Base-by-base conservation (phyloP, 306 rosid genomes). In the Pyrus pyrifolia region DNA sequence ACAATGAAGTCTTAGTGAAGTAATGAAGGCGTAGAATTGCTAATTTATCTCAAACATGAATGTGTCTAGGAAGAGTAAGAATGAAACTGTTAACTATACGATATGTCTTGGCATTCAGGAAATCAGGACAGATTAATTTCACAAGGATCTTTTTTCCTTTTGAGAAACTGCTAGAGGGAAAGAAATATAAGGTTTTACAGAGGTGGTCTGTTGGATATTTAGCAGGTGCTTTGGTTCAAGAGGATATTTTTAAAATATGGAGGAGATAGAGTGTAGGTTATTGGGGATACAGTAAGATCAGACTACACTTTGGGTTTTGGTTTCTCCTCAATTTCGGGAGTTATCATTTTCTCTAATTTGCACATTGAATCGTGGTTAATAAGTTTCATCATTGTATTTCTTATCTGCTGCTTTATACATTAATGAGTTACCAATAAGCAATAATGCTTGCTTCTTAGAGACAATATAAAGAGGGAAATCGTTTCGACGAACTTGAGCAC, bases 1-100 rank as follows among this genome's bases (percentile, higher is more conserved):
- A 71, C 78, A 60, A 68, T 17, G 53, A 74, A 69, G 67, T 86
- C 72, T 70, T 82, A 46, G 74, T 85, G 8, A 68, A 75, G 58
- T 68, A 71, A 69, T 40, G 19, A 72, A 63, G 76, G 53, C 12
- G 35, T 68, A 55, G 38, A 30, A 18, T 38, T 64, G 19, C 23
- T 30, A 38, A 45, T 68, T 19, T 30, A 63, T 31, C 11, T 33
- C 68, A 64, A 73, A 33, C 31, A 35, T 23, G 65, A 51, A 62
- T 33, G 55, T 33, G 8, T 14, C 23, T 68, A 27, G 40, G 53
- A 51, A 4, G 75, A 35, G 27, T 22, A 6, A 6, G 22, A 35
- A 52, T 44, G 68, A 61, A 33, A 23, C n/a, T 45, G 31, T n/a
- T 67, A 76, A 60, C 38, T 42, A 27, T 15, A 29, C 51, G 27